Base-by-base conservation (phyloP, 1,284 basidiomycete genomes). In the Ustilago cynodontis region DNA sequence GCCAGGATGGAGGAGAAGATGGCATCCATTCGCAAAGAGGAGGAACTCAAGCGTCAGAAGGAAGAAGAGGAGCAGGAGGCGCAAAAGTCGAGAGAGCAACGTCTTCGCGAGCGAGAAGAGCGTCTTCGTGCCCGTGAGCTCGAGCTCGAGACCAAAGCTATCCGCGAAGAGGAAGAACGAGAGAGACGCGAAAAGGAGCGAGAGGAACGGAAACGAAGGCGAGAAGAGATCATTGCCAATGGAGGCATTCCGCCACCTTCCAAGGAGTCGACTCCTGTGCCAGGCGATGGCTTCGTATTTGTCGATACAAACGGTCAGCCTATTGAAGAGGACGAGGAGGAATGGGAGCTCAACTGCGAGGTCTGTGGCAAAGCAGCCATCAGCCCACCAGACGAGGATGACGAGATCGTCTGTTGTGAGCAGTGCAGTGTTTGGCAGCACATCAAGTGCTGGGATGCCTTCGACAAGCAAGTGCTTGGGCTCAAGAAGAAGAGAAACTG, bases 331-430 rank as follows among this genome's bases (percentile, higher is more conserved):
- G 64, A 85, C 59, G 85, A 88, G 78, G 91, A 91, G 57, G 90
- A 92, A 68, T 95, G 94, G 94, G 90, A 92, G 63, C 87, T 95
- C 50, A 91, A 92, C 80, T 95, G 93, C 84, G 93, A 95, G 81
- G 88, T 95, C 22, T 95, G 93, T 83, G 89, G 89, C 57, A 88
- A 89, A 60, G 88, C 88, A 35, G 92, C 92, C 10, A 87, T 90
- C 62, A 94, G 94, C 82, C 78, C 78, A 28, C 64, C 67, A 8
- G 92, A 94, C 73, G 92, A 93, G 73, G 91, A 90, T 24, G 87
- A 88, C 33, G 90, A 92, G 11, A 89, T 95, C 86, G 90, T 94
- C 84, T 93, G 90, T 50, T 95, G 93, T 82, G 92, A 92, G 37
- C 83, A 87, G 49, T 95, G 93, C 85, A 89, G 89, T 22, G 91